These are phyloP conservation scores for Fusarium caatingaense DNA, from an alignment of 2,329 filamentous ascomycete genomes.

Conservation along the genomic window DNA sequence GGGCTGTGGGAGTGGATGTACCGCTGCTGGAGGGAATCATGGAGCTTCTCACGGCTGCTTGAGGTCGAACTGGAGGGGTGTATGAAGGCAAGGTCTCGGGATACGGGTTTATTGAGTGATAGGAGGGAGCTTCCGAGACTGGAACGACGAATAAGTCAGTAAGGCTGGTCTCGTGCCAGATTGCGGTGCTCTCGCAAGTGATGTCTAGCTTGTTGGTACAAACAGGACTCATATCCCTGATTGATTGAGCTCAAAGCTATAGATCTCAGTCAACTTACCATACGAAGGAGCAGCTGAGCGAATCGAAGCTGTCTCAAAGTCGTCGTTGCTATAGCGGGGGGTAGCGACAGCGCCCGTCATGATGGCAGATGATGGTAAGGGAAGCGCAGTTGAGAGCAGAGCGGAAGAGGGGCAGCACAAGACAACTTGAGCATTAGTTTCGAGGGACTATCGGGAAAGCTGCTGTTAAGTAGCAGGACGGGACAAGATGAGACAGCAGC, in stretches of 20 bases:
- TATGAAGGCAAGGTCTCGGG: constrained; percentile 64
- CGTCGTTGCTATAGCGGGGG: constrained; percentile 58
- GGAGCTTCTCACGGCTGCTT: constrained; percentile 28
- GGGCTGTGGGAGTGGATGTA: constrained; percentile 44
- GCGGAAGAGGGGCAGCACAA: constrained; percentile 35
- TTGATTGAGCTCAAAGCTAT: constrained; percentile 4
- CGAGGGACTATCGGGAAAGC: constrained; percentile 23
- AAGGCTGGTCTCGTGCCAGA: constrained; percentile 32
- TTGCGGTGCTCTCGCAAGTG: constrained; percentile 10
- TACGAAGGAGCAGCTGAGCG: constrained; percentile 76
- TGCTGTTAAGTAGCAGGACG: constrained; percentile 28
- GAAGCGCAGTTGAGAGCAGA: constrained; percentile 31
- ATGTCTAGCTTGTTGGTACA: constrained; percentile 11
- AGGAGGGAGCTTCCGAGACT: constrained; percentile 74
- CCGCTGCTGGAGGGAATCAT: constrained; percentile 39
- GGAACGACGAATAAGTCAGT: constrained; percentile 32
- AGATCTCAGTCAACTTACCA: constrained; percentile 56
- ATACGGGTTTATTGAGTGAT: constrained; percentile 66
- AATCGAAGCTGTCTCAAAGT: constrained; percentile 75
- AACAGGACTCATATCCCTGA: constrained; percentile 6
- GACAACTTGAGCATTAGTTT: constrained; percentile 43
- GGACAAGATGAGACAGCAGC: constrained; percentile 7
- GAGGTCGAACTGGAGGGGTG: constrained; percentile 51
- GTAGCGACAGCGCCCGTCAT: constrained; percentile 50
- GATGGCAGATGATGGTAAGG: constrained; percentile 33